Evolutionary conservation across 176 grass and related monocot species (phyloP).

Genomic region (Coix lacrymajobi): DNA sequence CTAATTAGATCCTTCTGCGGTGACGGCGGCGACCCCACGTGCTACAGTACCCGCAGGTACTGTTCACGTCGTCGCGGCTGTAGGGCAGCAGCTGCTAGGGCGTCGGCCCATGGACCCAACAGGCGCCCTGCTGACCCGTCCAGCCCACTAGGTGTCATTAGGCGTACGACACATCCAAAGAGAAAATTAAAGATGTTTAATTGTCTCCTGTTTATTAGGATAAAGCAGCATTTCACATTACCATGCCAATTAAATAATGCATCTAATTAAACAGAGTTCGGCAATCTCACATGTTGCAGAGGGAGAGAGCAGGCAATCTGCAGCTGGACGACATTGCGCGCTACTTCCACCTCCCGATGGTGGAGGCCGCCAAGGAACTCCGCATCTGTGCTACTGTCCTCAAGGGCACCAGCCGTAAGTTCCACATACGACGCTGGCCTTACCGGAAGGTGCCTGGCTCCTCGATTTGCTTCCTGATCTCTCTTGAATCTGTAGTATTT

Average conservation of each 20-base stretch:
- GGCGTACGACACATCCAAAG: no score
- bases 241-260: background rate
- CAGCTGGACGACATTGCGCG: constrained; percentile 22
- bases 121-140: no score
- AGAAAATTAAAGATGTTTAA: background rate
- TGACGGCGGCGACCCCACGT: no score
- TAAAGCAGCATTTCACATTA: background rate
- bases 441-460: constrained; percentile 33
- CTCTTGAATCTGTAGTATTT: background rate
- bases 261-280: background rate
- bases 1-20: no score
- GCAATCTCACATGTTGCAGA: constrained; percentile 9
- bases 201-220: background rate
- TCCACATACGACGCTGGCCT: constrained; percentile 35
- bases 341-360: constrained; percentile 49
- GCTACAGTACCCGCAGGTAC: no score
- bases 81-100: no score
- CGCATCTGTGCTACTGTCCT: constrained; percentile 43
- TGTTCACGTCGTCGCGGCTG: no score
- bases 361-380: constrained; percentile 26
- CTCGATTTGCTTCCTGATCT: background rate
- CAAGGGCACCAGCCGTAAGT: constrained; percentile 42
- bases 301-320: constrained; percentile 35
- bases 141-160: no score
- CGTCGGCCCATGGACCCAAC: no score